Base-by-base conservation (phyloP, 2,329 filamentous ascomycete species). In the Penicillium sp. region DNA sequence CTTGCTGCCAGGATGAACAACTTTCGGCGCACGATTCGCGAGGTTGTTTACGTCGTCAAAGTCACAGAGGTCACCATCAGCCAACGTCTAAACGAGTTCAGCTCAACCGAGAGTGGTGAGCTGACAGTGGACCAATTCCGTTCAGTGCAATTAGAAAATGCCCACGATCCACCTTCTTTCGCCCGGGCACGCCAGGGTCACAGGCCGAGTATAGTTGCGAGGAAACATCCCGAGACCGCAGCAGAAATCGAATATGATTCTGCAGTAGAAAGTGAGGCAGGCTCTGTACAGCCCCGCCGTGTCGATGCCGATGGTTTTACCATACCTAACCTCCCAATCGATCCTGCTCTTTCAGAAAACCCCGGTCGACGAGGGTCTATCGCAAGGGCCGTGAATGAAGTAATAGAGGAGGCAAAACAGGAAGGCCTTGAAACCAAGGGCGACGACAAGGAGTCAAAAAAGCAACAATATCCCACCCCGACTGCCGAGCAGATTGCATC, bases 1-100 rank as follows among this genome's bases (percentile, higher is more conserved):
- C 87, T 99, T 70, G 94, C 94, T 6, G 93, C 94, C 7, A 89
- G 94, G 46, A 97, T 97, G 88, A 96, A 97, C 81, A 97, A 97
- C 72, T 99, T 95, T 68, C 88, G 93, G 37, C 87, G 94, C 15
- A 96, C 91, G 0, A 86, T 96, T 10, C 85, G 91, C 24, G 94
- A 99, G 73, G 89, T 99, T 7, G 93, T 97, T n/a, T 97, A 96
- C 69, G 90, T 97, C 30, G 93, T 97, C 69, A 97, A 97, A 69
- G 92, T 97, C 44, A 95, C 92, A 34, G 95, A 95, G 59, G 84
- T 91, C 55, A 99, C 94, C 7, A 91, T 99, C 54, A 89, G 91
- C 65, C 90, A 93, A 68, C 91, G 94, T 55, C 78, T 99, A 8
- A 87, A 92, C 59, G 94, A 99, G 68, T 99, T 97, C 74, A 91